phyloP scores from a whole-genome alignment of 441 rosid genomes.

The Gossypium gossypioides region DNA sequence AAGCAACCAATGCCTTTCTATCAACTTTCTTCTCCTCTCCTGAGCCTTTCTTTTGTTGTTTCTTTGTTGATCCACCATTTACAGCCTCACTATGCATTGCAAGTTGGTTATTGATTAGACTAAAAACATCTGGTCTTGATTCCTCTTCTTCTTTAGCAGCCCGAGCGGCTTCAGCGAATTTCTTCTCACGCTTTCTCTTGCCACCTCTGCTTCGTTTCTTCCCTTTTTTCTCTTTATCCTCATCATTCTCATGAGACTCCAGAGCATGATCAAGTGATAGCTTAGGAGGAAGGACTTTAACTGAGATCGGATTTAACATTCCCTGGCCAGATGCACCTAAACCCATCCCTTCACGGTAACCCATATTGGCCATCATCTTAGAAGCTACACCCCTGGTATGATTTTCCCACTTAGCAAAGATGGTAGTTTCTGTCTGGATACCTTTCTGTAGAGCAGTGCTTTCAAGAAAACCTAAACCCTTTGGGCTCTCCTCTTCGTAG shows the following conservation, averaged over 20 bases:
- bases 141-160: slow-evolving; percentile 52
- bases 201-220: slow-evolving; percentile 90
- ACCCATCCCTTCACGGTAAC: slow-evolving; percentile 90
- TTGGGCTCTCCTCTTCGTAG: slow-evolving; percentile 41
- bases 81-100: slow-evolving; percentile 32
- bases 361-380: slow-evolving; percentile 96
- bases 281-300: slow-evolving; percentile 71
- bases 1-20: slow-evolving; percentile 61
- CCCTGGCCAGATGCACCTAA: slow-evolving; percentile 83
- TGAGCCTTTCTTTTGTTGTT: slow-evolving; percentile 34
- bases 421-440: slow-evolving; percentile 60
- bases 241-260: slow-evolving; percentile 37
- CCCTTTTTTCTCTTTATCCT: slow-evolving; percentile 28
- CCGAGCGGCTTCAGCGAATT: slow-evolving; percentile 58
- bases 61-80: slow-evolving; percentile 32
- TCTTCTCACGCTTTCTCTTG: slow-evolving; percentile 72
- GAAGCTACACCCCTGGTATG: slow-evolving; percentile 93
- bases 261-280: slow-evolving; percentile 74
- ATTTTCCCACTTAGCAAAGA: slow-evolving; percentile 93
- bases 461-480: slow-evolving; percentile 67
- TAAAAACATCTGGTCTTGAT: slow-evolving; percentile 64
- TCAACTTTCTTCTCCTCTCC: slow-evolving; percentile 52
- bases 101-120: slow-evolving; percentile 68
- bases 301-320: slow-evolving; percentile 65
- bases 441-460: slow-evolving; percentile 49